phyloP scores from a whole-genome alignment of 768 basidiomycete species.

The Psilocybe azurescens region DNA sequence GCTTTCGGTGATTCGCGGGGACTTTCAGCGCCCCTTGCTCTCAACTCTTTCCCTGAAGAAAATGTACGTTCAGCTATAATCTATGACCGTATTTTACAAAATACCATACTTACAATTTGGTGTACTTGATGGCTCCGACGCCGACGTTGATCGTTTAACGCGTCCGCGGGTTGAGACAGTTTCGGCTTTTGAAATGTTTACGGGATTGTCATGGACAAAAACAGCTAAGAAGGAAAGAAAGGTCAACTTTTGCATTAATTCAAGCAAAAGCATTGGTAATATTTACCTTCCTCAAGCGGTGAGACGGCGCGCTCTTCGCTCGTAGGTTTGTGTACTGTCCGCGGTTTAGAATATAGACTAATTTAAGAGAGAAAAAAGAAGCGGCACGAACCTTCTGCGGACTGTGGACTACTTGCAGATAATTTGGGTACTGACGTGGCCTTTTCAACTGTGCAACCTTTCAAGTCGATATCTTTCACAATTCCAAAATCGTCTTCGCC shows the following conservation, averaged over 20 bases:
- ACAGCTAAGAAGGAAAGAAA: not conserved
- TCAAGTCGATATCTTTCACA: not conserved
- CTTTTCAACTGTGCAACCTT: not conserved
- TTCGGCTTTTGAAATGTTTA: not conserved
- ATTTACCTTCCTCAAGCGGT: not conserved
- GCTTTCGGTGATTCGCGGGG: not conserved
- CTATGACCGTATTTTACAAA: not conserved
- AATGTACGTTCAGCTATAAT: not conserved
- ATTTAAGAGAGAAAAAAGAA: not conserved
- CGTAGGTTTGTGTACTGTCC: not conserved
- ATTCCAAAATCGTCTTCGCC: constrained; percentile 32
- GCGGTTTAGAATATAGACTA: not conserved
- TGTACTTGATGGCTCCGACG: constrained; percentile 5
- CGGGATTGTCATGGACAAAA: not conserved
- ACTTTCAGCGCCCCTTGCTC: not conserved
- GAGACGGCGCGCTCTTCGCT: not conserved
- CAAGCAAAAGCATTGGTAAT: not conserved
- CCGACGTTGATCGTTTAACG: constrained; percentile 2
- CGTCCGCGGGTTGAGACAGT: not conserved
- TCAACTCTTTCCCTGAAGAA: constrained; percentile 3
- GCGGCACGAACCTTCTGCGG: not conserved
- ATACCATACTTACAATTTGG: constrained; percentile 4
- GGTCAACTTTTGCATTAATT: too few species aligned
- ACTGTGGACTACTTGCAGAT: not conserved
- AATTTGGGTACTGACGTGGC: not conserved